Evolutionary conservation across 2,329 filamentous ascomycete genomes (phyloP).

Genomic region (Endoconidiophora laricicola): DNA sequence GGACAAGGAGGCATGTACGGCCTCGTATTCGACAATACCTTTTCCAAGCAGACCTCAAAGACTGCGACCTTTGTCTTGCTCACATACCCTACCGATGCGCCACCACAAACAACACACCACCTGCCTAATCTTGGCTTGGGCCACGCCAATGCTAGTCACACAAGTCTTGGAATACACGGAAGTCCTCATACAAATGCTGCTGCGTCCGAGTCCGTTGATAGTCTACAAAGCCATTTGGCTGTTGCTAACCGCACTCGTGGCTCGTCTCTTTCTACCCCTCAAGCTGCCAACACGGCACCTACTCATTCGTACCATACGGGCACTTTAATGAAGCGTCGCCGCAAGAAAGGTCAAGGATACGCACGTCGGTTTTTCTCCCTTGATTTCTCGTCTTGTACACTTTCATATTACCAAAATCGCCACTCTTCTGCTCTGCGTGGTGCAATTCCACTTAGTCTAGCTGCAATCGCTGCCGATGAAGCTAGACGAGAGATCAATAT

Average conservation of each 20-base stretch:
- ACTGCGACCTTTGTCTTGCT: slow-evolving; percentile 87
- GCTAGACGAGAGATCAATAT: slow-evolving; percentile 83
- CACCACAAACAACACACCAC: slow-evolving; percentile 58
- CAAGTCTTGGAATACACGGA: slow-evolving; percentile 32
- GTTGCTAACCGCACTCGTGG: slow-evolving; percentile 23
- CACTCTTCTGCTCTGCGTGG: slow-evolving; percentile 85
- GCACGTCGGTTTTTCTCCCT: slow-evolving; percentile 89
- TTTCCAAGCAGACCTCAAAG: slow-evolving; percentile 89
- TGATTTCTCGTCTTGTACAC: slow-evolving; percentile 81
- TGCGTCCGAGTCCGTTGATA: slow-evolving; percentile 41
- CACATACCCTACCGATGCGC: slow-evolving; percentile 72
- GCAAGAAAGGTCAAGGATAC: slow-evolving; percentile 88
- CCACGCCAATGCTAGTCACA: slow-evolving; percentile 25
- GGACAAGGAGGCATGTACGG: slow-evolving; percentile 86
- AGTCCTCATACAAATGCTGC: slow-evolving; percentile 29
- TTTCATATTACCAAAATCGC: slow-evolving; percentile 92
- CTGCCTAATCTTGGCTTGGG: slow-evolving; percentile 37
- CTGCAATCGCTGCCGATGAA: slow-evolving; percentile 80
- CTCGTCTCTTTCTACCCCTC: slow-evolving; percentile 28
- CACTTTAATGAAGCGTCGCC: slow-evolving; percentile 69
- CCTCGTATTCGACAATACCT: slow-evolving; percentile 95
- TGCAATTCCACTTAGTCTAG: slow-evolving; percentile 79
- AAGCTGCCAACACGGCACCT: slow-evolving; percentile 7
- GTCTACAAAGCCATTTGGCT: slow-evolving; percentile 35
- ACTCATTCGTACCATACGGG: slow-evolving; percentile 58